Conservation (phyloP, 306 rosid genomes). For the Cucurbita argyrosperma region DNA sequence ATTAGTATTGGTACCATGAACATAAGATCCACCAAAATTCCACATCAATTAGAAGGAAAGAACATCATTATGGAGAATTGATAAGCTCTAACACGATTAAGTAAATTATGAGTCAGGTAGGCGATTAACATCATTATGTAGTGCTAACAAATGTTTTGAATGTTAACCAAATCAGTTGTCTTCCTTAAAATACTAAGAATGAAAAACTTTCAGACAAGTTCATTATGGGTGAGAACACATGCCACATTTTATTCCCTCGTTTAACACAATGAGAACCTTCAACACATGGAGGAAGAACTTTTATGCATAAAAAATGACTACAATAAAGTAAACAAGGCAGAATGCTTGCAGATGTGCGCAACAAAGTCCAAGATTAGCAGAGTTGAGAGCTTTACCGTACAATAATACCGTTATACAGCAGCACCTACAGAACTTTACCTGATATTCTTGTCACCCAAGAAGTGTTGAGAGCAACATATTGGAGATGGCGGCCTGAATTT, state of each 20-base stretch:
- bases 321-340: not conserved
- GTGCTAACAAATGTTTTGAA: not conserved
- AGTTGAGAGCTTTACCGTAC: not conserved
- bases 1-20: not conserved
- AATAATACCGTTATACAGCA: not conserved
- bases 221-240: not conserved
- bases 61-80: not conserved
- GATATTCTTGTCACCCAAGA: not conserved
- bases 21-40: not conserved
- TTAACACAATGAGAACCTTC: not conserved
- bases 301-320: not conserved
- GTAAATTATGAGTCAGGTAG: not conserved
- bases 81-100: slow-evolving; percentile 1
- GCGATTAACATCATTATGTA: not conserved
- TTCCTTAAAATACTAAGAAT: not conserved
- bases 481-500: not conserved
- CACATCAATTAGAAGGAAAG: not conserved
- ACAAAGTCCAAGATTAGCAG: not conserved
- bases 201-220: not conserved
- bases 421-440: not conserved
- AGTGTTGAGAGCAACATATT: not conserved
- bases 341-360: not conserved
- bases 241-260: not conserved
- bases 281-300: not conserved
- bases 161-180: slow-evolving; percentile 1